phyloP scores from a whole-genome alignment of 2,329 filamentous ascomycete species.

The Coniochaeta ligniaria region DNA sequence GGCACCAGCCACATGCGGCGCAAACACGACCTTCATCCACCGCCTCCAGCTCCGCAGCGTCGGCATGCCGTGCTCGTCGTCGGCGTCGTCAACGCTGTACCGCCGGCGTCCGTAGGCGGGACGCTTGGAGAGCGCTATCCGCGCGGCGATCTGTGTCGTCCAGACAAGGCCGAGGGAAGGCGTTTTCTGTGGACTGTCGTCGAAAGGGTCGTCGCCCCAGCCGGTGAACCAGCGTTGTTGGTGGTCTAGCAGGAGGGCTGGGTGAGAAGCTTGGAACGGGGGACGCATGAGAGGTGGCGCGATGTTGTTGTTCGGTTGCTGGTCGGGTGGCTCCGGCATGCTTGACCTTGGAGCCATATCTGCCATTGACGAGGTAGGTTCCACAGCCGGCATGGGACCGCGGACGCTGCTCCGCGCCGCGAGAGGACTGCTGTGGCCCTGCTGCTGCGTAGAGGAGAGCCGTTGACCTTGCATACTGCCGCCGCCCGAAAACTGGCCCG shows the following conservation, averaged over 20 bases:
- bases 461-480: constrained; percentile 4
- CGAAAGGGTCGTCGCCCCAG: constrained; percentile 68
- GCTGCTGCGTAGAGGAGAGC: constrained; percentile 6
- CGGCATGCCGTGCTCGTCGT: constrained; percentile 31
- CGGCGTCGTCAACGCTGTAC: constrained; percentile 28
- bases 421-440: constrained; percentile 31
- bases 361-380: constrained; percentile 32
- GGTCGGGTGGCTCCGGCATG: constrained; percentile 18
- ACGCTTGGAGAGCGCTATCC: constrained; percentile 73
- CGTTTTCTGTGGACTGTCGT: constrained; percentile 58
- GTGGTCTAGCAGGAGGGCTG: constrained; percentile 69
- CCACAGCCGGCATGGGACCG: constrained; percentile 20
- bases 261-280: constrained; percentile 5
- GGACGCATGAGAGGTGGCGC: not conserved
- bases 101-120: constrained; percentile 39
- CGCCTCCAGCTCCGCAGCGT: constrained; percentile 58
- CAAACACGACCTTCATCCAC: constrained; percentile 86
- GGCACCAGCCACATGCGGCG: constrained; percentile 59
- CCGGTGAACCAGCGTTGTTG: constrained; percentile 94
- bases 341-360: constrained; percentile 24
- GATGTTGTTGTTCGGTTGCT: not conserved
- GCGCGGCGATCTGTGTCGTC: constrained; percentile 80
- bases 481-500: constrained; percentile 3
- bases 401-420: constrained; percentile 33
- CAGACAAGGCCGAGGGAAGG: constrained; percentile 83